Percentiles rank a stretch among this genome's conserved stretches.
These are phyloP conservation scores for Graphium sp. DNA, from an alignment of 2,329 filamentous ascomycete species.

Conservation along the genomic window DNA sequence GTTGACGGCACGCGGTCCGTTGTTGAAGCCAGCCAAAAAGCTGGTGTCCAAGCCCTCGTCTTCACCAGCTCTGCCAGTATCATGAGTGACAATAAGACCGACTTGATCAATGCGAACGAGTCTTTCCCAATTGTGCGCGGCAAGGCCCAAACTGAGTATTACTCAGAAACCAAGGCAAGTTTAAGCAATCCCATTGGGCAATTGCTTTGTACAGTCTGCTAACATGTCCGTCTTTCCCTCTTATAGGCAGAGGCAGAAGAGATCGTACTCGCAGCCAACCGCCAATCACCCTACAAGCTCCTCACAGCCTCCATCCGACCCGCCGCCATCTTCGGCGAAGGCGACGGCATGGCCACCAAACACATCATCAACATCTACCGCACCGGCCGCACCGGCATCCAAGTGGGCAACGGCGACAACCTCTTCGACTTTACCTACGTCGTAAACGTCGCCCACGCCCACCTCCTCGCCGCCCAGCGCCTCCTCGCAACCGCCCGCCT, in stretches of 20 bases:
- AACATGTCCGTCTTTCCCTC: not conserved
- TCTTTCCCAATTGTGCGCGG: conserved; percentile 61
- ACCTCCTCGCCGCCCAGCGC: conserved; percentile 63
- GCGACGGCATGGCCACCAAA: conserved; percentile 61
- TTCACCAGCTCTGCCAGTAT: conserved; percentile 86
- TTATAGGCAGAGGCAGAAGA: conserved; percentile 59
- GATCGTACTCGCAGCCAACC: conserved; percentile 63
- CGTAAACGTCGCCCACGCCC: conserved; percentile 53
- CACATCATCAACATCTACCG: conserved; percentile 58
- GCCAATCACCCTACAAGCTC: conserved; percentile 37
- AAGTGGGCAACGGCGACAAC: conserved; percentile 57
- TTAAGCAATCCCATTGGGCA: not conserved
- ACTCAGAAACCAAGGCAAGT: conserved; percentile 73
- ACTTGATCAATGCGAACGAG: conserved; percentile 77
- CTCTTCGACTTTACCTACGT: conserved; percentile 50
- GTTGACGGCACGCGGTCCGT: conserved; percentile 71
- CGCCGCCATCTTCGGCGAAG: conserved; percentile 80
- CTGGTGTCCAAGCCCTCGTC: conserved; percentile 65
- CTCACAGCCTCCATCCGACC: conserved; percentile 71
- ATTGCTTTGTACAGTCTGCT: not conserved
- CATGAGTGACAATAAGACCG: conserved; percentile 62
- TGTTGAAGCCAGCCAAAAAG: conserved; percentile 52
- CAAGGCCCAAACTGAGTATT: conserved; percentile 58
- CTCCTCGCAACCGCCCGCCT: conserved; percentile 44
- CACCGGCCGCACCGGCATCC: conserved; percentile 53